Percentiles rank a stretch among this genome's conserved stretches.
These are phyloP conservation scores for Aquilaria malaccensis DNA, from an alignment of 345 rosid species.

Conservation along the genomic window DNA sequence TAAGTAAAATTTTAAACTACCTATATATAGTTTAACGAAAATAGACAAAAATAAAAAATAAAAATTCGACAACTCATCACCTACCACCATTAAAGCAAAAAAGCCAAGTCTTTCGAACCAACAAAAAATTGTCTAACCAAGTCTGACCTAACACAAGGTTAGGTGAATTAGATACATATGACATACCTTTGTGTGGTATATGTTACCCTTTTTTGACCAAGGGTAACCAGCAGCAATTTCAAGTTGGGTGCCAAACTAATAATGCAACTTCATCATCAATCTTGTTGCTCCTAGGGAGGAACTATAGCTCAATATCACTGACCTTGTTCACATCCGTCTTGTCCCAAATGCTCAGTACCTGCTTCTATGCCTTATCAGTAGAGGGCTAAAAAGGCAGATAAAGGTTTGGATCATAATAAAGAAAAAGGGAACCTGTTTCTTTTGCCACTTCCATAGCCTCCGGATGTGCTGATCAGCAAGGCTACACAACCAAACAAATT, in stretches of 20 bases:
- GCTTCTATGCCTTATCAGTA: constrained; percentile 41
- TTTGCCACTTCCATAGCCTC: constrained; percentile 55
- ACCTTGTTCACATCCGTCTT: constrained; percentile 63
- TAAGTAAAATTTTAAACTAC: too few relatives aligned
- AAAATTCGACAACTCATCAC: too few relatives aligned
- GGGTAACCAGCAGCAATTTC: constrained; percentile 54
- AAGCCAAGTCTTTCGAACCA: too few relatives aligned
- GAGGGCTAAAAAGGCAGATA: constrained; percentile 60
- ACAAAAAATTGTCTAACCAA: too few relatives aligned
- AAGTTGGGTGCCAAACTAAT: constrained; percentile 38
- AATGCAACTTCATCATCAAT: constrained; percentile 22
- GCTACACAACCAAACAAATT: constrained; percentile 62
- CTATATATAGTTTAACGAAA: too few relatives aligned
- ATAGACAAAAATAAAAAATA: too few relatives aligned
- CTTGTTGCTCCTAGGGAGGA: constrained; percentile 20
- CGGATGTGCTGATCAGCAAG: constrained; percentile 53
- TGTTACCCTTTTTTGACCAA: constrained; percentile 47
- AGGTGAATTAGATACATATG: neutral
- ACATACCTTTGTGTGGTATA: constrained; percentile 40
- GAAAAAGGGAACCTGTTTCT: constrained; percentile 39
- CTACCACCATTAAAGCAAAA: too few relatives aligned
- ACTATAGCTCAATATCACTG: constrained; percentile 39
- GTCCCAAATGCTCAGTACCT: constrained; percentile 61
- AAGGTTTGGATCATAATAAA: constrained; percentile 61
- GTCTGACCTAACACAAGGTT: too few relatives aligned